Base-by-base conservation (phyloP, 2,329 filamentous ascomycete genomes). In the Aspergillus spinulosporus region DNA sequence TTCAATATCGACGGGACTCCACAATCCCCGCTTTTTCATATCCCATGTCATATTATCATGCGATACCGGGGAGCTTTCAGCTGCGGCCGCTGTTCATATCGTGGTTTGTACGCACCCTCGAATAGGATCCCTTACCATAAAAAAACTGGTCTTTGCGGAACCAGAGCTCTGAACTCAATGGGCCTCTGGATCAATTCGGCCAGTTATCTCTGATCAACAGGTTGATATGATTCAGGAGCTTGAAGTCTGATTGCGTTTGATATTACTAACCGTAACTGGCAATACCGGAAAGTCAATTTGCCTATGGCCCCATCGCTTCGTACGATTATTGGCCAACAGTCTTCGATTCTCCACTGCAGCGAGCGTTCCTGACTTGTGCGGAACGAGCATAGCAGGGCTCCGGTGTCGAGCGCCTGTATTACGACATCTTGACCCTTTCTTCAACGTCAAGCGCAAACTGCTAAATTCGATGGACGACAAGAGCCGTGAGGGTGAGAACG, bases 291-390 rank as follows among this genome's bases (percentile, higher is more conserved):
- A 59, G 46, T 57, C 58, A 63, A 63, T 58, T 56, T 52, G 57
- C 53, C 60, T 52, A 61, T 49, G 57, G 53, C 46, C 52, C 51
- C 50, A 58, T 57, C 51, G 28, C 29, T 12, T 51, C 40, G 6
- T 21, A 12, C 36, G 1, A 2, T n/a, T 3, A 39, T 39, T 39
- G 36, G 36, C 5, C 5, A n/a, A 14, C 11, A n/a, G 2, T 3
- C 11, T 5, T 39, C 11, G 11, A 4, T 60, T 62, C 63, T 61
- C 66, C 66, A 68, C 66, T 40, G 54, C 63, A 61, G 64, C 62
- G 64, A 61, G 64, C 62, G 65, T 68, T 65, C 66, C 65, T 68
- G 67, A 66, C 63, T 65, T 65, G 63, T 34, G 53, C 55, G 56
- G 40, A 59, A 60, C 28, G 32, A 55, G 54, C 49, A 58, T 47